These are phyloP conservation scores for Chloris gayana DNA, from an alignment of 176 grass and related monocot species.

Conservation along the genomic window DNA sequence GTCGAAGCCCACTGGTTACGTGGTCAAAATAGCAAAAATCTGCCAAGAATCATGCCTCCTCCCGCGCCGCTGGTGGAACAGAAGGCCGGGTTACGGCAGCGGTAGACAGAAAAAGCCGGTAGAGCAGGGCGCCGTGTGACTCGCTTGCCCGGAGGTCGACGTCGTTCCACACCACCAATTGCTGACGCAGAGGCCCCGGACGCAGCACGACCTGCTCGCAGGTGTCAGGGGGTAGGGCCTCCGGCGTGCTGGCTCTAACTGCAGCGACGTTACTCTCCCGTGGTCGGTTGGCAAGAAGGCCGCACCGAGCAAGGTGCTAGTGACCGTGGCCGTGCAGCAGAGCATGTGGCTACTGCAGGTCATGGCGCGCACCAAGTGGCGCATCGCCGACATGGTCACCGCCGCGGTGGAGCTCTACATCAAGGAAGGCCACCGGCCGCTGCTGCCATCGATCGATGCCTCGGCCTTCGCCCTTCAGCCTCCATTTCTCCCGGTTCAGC, in stretches of 20 bases:
- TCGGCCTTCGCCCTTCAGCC: conserved; percentile 44
- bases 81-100: not conserved
- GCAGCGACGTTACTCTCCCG: conserved; percentile 28
- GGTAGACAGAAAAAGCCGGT: not conserved
- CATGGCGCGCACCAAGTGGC: conserved; percentile 68
- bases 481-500: conserved; percentile 89
- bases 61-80: conserved; percentile 18
- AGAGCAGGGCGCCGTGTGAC: no score
- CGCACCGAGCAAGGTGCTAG: conserved; percentile 61
- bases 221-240: conserved; percentile 5
- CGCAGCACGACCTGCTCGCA: conserved; percentile 56
- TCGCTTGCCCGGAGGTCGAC: conserved; percentile 32
- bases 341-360: conserved; percentile 80
- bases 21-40: no score
- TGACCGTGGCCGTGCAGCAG: conserved; percentile 66
- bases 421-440: conserved; percentile 56
- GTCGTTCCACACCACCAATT: conserved; percentile 50
- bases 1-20: no score
- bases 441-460: conserved; percentile 42
- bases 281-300: conserved; percentile 23
- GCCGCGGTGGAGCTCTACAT: conserved; percentile 58
- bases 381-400: conserved; percentile 55
- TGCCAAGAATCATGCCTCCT: conserved; percentile 32
- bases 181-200: conserved; percentile 45
- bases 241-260: conserved; percentile 5